Percentiles rank a stretch among this genome's conserved stretches.
Evolutionary conservation across 2,329 filamentous ascomycete genomes (phyloP).

Genomic region (Cercospora citrullina): DNA sequence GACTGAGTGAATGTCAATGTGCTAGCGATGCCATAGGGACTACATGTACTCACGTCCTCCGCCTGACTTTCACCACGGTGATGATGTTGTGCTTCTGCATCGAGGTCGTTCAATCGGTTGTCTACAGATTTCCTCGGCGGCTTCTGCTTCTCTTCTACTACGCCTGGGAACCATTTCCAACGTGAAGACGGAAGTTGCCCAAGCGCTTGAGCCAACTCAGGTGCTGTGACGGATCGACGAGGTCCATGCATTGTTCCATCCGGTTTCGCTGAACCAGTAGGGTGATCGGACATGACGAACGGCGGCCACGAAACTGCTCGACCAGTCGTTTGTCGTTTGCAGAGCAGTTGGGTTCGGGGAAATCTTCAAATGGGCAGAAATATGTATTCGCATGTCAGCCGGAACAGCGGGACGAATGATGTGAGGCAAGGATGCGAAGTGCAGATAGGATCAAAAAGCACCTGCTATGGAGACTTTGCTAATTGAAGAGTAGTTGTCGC

Average conservation of each 20-base stretch:
- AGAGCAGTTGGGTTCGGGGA: background rate
- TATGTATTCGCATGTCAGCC: background rate
- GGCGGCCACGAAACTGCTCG: background rate
- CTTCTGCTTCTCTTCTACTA: constrained; percentile 10
- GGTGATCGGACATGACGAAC: background rate
- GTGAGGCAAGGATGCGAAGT: background rate
- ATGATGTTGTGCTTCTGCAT: background rate
- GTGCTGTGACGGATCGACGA: constrained; percentile 23
- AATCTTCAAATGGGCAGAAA: background rate
- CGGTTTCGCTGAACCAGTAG: constrained; percentile 29
- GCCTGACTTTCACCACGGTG: background rate
- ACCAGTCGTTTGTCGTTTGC: background rate
- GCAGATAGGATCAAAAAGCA: background rate
- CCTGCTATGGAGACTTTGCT: background rate
- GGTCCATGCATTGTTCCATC: constrained; percentile 33
- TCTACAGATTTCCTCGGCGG: background rate
- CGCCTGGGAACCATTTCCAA: background rate
- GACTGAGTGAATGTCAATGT: background rate
- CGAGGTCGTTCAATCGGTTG: constrained; percentile 22
- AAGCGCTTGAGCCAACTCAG: constrained; percentile 24
- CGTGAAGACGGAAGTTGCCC: constrained; percentile 3
- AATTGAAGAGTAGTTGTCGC: background rate
- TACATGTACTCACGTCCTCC: background rate
- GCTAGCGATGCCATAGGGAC: background rate
- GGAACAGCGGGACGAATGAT: background rate